Base-by-base conservation (phyloP, 177 flowering plant species). In the Vitis hybrid region DNA sequence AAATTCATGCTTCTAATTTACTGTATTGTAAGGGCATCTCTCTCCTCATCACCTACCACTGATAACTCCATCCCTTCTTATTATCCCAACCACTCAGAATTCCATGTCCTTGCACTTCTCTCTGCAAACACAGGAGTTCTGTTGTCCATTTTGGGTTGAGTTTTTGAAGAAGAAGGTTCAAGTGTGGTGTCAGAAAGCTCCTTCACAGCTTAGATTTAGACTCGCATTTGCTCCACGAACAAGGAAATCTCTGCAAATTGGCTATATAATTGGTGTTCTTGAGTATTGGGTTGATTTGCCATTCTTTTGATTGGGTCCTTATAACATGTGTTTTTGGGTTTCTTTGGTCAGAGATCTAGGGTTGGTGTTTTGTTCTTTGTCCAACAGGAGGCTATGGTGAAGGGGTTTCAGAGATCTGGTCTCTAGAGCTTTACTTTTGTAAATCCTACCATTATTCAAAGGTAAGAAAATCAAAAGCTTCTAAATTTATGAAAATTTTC, bases 31-130 rank as follows among this genome's bases (percentile, higher is more conserved):
- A 77, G 81, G 65, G 46, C 46, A 40, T 78, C 70, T 81, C 73
- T 79, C 66, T 75, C 68, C 77, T 64, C 81, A 74, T 79, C 81
- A 91, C 93, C 97, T 82, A 87, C 85, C 93, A 72, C 83, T 84
- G 91, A 85, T 78, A 83, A 87, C 86, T 84, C 84, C 91, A 74
- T 65, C 79, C 32, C 85, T 72, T 78, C 86, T 57, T 64, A 54
- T 75, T 52, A 70, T 72, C 60, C 32, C 68, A 54, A 60, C 46
- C 65, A 60, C 30, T 68, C 17, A 64, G 5, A 49, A 75, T 35
- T 77, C 75, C 75, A 72, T 72, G 80, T 72, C 64, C 82, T 51
- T 67, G 50, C 56, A 72, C 68, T 70, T 1, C 62, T 68, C 73
- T 68, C 60, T 65, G 56, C 73, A 70, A 65, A 56, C 56, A 49